Evolutionary conservation across 371 early-diverging fungal species (phyloP), one percentile per base, ranked within the genome.

Genomic region (Mortierella sp.): DNA sequence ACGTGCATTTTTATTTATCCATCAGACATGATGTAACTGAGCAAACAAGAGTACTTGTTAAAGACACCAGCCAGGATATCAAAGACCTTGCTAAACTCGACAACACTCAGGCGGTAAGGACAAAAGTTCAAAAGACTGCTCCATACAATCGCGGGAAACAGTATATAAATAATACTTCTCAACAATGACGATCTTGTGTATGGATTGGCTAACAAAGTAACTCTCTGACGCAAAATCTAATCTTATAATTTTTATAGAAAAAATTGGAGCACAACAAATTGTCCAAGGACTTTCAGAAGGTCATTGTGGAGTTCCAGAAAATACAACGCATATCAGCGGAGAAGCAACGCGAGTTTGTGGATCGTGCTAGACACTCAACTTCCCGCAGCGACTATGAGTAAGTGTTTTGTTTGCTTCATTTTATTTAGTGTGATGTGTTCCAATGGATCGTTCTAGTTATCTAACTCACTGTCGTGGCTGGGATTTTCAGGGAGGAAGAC

Each of bases 231-330:
- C 9, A 15, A 33, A 38, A 6, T 24, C 21, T 19, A 38, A 67
- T 74, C 11, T n/a, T n/a, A 7, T 50, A n/a, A n/a, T 16, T 9
- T 19, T 8, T 45, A 41, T 76, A 94, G 86, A 88, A 92, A 65
- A 93, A 94, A 84, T 84, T 94, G 33, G 92, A 92, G 61, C 93
- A 95, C 47, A 91, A 90, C 76, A 87, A 97, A 78, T 87, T 98
- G 45, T 94, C 95, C 33, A 95, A 94, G 63, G 98, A 98, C 69
- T 97, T 97, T 79, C 95, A 96, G 77, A 94, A 92, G 65, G 96
- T 96, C 3, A 71, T 98, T 43, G 89, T 88, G 43, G 93, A 96
- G 64, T 98, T 97, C 77, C 97, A 97, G 83, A 88, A 85, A 52
- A 91, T 93, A 1, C 96, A 96, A 59, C 89, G 95, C 16, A 76